Conservation (phyloP, 257 asterid species). For the Nemophila menziesii region DNA sequence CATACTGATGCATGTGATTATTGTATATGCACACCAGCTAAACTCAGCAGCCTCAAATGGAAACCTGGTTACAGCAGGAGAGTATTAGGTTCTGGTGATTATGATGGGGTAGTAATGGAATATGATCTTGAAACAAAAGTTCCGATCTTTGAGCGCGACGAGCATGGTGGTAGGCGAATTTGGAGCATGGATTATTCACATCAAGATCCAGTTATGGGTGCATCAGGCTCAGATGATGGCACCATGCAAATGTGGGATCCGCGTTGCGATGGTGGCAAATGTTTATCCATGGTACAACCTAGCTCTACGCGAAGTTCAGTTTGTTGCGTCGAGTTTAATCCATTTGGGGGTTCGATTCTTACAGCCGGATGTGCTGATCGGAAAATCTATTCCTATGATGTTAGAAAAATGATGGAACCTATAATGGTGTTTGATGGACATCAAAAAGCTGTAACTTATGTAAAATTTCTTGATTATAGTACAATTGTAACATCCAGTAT, state of each 20-base stretch:
- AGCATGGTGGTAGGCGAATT: constrained; percentile 83
- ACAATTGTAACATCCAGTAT: constrained; percentile 51
- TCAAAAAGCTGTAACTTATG: constrained; percentile 50
- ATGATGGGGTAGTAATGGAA: constrained; percentile 81
- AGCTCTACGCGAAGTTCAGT: constrained; percentile 37
- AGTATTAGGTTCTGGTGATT: constrained; percentile 75
- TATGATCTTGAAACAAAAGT: constrained; percentile 63
- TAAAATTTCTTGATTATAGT: constrained; percentile 32
- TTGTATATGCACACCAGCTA: constrained; percentile 75
- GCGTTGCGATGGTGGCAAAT: constrained; percentile 33
- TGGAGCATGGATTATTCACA: constrained; percentile 77
- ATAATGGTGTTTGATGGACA: constrained; percentile 52
- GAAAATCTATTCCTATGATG: constrained; percentile 50
- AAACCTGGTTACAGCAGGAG: constrained; percentile 58
- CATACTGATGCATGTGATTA: constrained; percentile 53
- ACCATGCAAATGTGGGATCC: constrained; percentile 93
- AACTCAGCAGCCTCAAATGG: constrained; percentile 74
- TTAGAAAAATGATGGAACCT: constrained; percentile 39
- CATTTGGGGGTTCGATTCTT: constrained; percentile 32
- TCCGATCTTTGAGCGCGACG: constrained; percentile 83
- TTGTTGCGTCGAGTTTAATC: constrained; percentile 73
- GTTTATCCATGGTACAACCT: constrained; percentile 39
- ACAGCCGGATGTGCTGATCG: constrained; percentile 73
- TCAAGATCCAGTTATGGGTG: constrained; percentile 46
- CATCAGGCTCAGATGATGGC: constrained; percentile 92